These are phyloP conservation scores for Mucor piriformis DNA, from an alignment of 371 early-diverging fungal genomes.

Conservation along the genomic window DNA sequence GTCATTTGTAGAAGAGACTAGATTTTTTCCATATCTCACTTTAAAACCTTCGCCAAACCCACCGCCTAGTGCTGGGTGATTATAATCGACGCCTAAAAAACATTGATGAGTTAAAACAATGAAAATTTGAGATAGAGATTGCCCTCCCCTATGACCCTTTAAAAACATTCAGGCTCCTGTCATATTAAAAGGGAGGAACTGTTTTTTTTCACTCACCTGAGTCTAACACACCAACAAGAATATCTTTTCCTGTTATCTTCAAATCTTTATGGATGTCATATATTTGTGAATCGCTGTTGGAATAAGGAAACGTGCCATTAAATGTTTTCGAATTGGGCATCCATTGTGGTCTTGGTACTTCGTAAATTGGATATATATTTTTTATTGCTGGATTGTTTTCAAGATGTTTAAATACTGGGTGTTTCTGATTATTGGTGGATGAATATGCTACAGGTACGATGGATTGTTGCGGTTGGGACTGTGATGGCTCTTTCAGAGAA, in stretches of 20 bases:
- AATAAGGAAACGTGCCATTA: conserved; percentile 10
- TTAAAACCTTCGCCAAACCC: conserved; percentile 65
- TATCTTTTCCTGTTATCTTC: conserved; percentile 56
- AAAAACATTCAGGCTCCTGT: neutral
- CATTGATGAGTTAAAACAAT: neutral
- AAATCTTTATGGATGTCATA: conserved; percentile 39
- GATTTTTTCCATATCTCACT: conserved; percentile 45
- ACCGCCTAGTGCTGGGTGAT: conserved; percentile 73
- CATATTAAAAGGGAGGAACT: neutral
- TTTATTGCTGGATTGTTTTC: conserved; percentile 21
- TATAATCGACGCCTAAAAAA: conserved; percentile 56
- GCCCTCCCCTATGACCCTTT: neutral
- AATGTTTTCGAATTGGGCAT: neutral
- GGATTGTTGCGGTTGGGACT: neutral
- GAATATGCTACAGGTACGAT: neutral
- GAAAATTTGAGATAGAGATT: too few relatives aligned
- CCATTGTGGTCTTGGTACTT: conserved; percentile 36
- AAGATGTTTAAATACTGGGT: conserved; percentile 30
- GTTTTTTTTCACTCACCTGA: conserved; percentile 48
- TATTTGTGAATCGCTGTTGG: conserved; percentile 24
- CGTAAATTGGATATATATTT: conserved; percentile 33
- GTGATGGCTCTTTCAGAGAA: conserved; percentile 8
- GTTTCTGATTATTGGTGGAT: conserved; percentile 6
- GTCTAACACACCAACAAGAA: conserved; percentile 74
- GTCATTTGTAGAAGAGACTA: conserved; percentile 29